Percentiles rank a stretch among this genome's conserved stretches.
phyloP scores from a whole-genome alignment of 495 filamentous ascomycete genomes.

The Halenospora varia region DNA sequence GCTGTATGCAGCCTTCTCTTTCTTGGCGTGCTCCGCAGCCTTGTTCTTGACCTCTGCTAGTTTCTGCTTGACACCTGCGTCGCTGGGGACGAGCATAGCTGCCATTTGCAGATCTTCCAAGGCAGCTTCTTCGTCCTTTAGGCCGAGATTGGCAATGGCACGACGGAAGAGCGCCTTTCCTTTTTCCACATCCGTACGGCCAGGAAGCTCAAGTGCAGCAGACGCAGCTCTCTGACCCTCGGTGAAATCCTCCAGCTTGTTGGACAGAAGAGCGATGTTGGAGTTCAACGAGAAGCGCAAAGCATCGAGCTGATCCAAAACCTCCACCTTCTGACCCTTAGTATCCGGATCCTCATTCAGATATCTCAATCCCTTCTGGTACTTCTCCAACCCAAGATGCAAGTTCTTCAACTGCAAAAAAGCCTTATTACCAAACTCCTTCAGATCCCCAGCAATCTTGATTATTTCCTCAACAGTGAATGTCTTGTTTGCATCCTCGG shows the following conservation, averaged over 20 bases:
- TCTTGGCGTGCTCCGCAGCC: constrained; percentile 66
- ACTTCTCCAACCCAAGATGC: constrained; percentile 78
- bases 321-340: constrained; percentile 63
- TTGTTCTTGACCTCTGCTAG: constrained; percentile 70
- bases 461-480: constrained; percentile 62
- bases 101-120: constrained; percentile 75
- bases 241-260: constrained; percentile 69
- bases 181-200: constrained; percentile 68
- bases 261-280: constrained; percentile 74
- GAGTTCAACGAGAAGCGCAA: constrained; percentile 74
- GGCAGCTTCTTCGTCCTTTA: constrained; percentile 85
- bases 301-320: constrained; percentile 59
- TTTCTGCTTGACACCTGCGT: constrained; percentile 73
- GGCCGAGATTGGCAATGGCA: constrained; percentile 63
- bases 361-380: constrained; percentile 96
- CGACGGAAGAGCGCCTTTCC: constrained; percentile 87
- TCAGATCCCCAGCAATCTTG: constrained; percentile 80
- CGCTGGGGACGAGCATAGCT: constrained; percentile 66
- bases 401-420: constrained; percentile 73
- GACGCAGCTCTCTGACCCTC: constrained; percentile 67
- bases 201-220: constrained; percentile 65
- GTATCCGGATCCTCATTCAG: constrained; percentile 81
- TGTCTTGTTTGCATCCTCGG: constrained; percentile 59
- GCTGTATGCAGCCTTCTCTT: constrained; percentile 83
- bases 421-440: constrained; percentile 86